These are phyloP conservation scores for Colletotrichum eleusines DNA, from an alignment of 2,329 filamentous ascomycete genomes.

Conservation along the genomic window DNA sequence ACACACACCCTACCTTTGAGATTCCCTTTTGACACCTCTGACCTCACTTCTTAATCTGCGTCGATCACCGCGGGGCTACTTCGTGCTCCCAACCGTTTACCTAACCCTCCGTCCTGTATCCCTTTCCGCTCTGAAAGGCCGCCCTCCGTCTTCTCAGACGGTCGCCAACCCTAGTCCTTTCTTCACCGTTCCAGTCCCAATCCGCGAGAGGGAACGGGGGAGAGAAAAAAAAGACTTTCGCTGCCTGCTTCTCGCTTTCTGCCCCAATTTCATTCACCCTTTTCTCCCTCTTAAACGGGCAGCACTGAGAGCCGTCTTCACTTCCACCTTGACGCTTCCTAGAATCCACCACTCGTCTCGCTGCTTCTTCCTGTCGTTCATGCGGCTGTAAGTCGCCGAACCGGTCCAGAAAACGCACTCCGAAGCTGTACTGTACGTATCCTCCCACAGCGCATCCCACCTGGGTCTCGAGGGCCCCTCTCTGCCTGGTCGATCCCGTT, in stretches of 20 bases:
- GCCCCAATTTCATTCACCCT: constrained; percentile 16
- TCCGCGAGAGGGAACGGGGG: constrained; percentile 13
- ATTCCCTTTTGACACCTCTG: constrained; percentile 40
- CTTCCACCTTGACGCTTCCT: neutral
- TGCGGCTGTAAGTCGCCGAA: constrained; percentile 28
- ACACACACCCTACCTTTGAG: constrained; percentile 36
- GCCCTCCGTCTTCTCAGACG: constrained; percentile 11
- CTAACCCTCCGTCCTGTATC: constrained; percentile 13
- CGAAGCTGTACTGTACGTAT: constrained; percentile 40
- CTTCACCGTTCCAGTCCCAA: constrained; percentile 37
- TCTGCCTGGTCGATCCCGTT: constrained; percentile 41
- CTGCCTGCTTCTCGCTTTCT: constrained; percentile 29
- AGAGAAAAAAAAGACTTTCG: constrained; percentile 31
- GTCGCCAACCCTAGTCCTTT: constrained; percentile 24
- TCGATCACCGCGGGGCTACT: constrained; percentile 41
- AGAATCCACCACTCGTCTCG: constrained; percentile 1
- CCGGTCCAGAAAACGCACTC: constrained; percentile 29
- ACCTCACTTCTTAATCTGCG: constrained; percentile 38
- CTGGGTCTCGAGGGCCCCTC: constrained; percentile 38
- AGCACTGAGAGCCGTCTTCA: constrained; percentile 22
- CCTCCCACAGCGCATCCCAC: constrained; percentile 36
- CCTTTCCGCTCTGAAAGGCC: constrained; percentile 13
- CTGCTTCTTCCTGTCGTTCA: constrained; percentile 32
- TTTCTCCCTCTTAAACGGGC: constrained; percentile 28
- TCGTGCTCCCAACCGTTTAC: constrained; percentile 11